A percentile compares a stretch with the other conserved stretches of the same genome.
phyloP scores from a whole-genome alignment of 331 rosid genomes.

The Cydonia oblonga region DNA sequence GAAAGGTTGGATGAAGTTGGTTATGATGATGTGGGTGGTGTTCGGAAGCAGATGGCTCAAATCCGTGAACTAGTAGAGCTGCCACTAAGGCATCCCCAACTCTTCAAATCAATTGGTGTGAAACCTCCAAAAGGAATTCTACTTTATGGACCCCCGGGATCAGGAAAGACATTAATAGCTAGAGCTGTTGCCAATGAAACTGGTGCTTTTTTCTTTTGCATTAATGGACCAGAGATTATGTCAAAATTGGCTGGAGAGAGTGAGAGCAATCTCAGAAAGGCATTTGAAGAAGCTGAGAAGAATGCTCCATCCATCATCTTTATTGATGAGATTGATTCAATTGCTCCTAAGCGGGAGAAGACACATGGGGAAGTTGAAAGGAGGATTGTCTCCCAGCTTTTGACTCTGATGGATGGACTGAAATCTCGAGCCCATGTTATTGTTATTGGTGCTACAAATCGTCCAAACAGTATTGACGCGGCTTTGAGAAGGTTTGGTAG shows the following conservation, averaged over 20 bases:
- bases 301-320: constrained; percentile 70
- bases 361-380: constrained; percentile 69
- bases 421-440: constrained; percentile 67
- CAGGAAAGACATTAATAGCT: constrained; percentile 62
- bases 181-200: constrained; percentile 71
- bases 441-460: constrained; percentile 65
- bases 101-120: constrained; percentile 61
- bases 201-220: constrained; percentile 64
- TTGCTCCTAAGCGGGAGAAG: constrained; percentile 69
- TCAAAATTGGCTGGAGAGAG: constrained; percentile 71
- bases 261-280: constrained; percentile 63
- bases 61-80: constrained; percentile 66
- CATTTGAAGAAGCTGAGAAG: constrained; percentile 71
- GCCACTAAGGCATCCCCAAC: constrained; percentile 67
- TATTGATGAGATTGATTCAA: constrained; percentile 62
- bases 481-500: constrained; percentile 72
- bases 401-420: constrained; percentile 68
- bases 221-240: constrained; percentile 69
- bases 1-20: constrained; percentile 66
- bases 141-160: constrained; percentile 65
- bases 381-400: constrained; percentile 60
- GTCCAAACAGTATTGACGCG: constrained; percentile 59
- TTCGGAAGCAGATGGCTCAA: constrained; percentile 67
- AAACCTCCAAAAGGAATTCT: constrained; percentile 69
- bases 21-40: constrained; percentile 72